phyloP scores from a whole-genome alignment of 2,329 filamentous ascomycete genomes.

The Xylaria sp. region DNA sequence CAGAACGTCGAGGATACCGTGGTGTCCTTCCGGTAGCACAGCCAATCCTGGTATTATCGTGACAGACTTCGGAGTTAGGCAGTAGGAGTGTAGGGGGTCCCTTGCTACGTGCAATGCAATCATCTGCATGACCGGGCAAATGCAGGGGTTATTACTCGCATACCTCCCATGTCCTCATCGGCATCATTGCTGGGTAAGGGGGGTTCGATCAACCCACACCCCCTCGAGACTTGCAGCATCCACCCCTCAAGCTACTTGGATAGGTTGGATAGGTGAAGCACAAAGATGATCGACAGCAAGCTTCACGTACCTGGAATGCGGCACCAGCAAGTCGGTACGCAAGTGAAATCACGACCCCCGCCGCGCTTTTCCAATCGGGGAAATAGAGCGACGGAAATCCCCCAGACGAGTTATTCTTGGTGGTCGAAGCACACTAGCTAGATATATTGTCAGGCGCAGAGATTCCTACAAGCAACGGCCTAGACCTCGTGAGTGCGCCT shows the following conservation, averaged over 20 bases:
- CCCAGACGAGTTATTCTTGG: background rate
- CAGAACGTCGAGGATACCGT: slow-evolving; percentile 23
- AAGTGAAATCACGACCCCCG: slow-evolving; percentile 3
- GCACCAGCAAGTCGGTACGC: slow-evolving; percentile 27
- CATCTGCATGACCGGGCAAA: slow-evolving; percentile 30
- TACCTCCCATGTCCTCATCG: slow-evolving; percentile 21
- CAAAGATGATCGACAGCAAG: slow-evolving; percentile 25
- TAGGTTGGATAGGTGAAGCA: slow-evolving; percentile 4
- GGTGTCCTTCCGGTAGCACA: slow-evolving; percentile 24
- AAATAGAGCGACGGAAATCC: background rate
- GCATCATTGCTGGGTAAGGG: slow-evolving; percentile 27
- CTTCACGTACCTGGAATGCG: slow-evolving; percentile 26
- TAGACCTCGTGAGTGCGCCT: background rate
- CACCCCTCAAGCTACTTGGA: slow-evolving; percentile 29
- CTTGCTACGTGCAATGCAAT: slow-evolving; percentile 31
- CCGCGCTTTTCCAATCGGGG: background rate
- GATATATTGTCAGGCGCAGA: background rate
- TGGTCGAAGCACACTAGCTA: background rate
- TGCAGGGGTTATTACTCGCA: slow-evolving; percentile 36
- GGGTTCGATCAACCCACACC: slow-evolving; percentile 28
- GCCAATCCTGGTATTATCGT: slow-evolving; percentile 30
- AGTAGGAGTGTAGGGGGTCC: slow-evolving; percentile 17
- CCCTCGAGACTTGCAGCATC: slow-evolving; percentile 5
- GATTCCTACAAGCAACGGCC: slow-evolving; percentile 3
- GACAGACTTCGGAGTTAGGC: slow-evolving; percentile 28